phyloP scores from a whole-genome alignment of 352 stramenopile genomes.

The Plasmopara viticola region DNA sequence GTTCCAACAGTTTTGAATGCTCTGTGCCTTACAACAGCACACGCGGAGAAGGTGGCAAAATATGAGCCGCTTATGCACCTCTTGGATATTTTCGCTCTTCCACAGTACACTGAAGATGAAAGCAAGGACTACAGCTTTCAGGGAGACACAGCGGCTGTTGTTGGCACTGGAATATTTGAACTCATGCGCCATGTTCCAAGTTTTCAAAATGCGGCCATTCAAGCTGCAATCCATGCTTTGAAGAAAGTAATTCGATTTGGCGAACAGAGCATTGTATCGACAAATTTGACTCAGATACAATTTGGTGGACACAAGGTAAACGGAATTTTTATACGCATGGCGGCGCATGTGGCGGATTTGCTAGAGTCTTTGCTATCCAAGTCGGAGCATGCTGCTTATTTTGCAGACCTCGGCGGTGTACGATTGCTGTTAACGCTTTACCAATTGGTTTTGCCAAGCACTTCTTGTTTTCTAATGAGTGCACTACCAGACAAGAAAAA shows the following conservation, averaged over 20 bases:
- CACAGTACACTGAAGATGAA: conserved; percentile 84
- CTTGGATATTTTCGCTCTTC: conserved; percentile 87
- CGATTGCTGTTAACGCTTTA: conserved; percentile 87
- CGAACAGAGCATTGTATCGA: conserved; percentile 39
- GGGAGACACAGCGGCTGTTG: conserved; percentile 89
- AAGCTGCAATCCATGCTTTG: conserved; percentile 84
- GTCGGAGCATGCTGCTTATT: conserved; percentile 88
- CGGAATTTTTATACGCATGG: conserved; percentile 52
- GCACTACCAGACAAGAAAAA: conserved; percentile 22
- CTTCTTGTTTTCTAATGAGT: conserved; percentile 71
- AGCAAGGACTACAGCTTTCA: conserved; percentile 81
- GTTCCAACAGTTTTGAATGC: conserved; percentile 92
- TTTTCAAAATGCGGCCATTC: conserved; percentile 81
- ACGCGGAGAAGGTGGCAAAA: conserved; percentile 87
- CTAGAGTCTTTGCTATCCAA: conserved; percentile 93
- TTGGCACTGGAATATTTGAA: conserved; percentile 93
- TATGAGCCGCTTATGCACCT: conserved; percentile 89
- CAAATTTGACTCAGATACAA: conserved; percentile 5
- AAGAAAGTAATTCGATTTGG: conserved; percentile 86
- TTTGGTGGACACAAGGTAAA: conserved; percentile 23
- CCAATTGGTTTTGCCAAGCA: conserved; percentile 78
- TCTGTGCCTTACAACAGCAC: conserved; percentile 89
- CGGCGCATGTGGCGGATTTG: conserved; percentile 85
- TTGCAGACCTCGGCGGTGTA: conserved; percentile 88
- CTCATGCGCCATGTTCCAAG: conserved; percentile 92